A percentile compares a stretch with the other conserved stretches of the same genome.
Evolutionary conservation across 2,329 filamentous ascomycete genomes (phyloP).

Genomic region (Malbranchea zuffiana): DNA sequence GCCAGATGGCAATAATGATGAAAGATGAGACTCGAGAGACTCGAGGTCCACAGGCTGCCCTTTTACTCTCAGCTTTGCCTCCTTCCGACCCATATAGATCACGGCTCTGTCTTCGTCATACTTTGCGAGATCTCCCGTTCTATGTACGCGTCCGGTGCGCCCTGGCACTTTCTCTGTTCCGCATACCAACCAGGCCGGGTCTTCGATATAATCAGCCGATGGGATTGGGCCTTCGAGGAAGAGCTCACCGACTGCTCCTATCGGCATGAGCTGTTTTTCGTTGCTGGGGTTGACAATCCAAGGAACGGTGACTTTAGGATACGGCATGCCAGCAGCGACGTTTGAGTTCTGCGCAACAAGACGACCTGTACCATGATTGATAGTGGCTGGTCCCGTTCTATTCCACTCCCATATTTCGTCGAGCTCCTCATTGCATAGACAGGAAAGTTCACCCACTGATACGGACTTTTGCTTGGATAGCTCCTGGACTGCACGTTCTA

Average conservation of each 20-base stretch:
- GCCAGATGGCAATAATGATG: slow-evolving; percentile 27
- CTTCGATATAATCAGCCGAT: slow-evolving; percentile 42
- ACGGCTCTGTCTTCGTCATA: slow-evolving; percentile 24
- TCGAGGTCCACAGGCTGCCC: slow-evolving; percentile 29
- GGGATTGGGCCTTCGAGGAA: slow-evolving; percentile 48
- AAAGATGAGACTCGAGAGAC: slow-evolving; percentile 24
- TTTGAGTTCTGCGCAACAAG: too few relatives aligned
- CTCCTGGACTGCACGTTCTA: slow-evolving; percentile 35
- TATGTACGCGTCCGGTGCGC: slow-evolving; percentile 21
- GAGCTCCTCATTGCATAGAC: slow-evolving; percentile 3
- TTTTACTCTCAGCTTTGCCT: slow-evolving; percentile 27
- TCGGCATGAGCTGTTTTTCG: slow-evolving; percentile 35
- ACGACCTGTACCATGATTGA: neutral
- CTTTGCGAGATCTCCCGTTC: slow-evolving; percentile 28
- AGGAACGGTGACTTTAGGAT: slow-evolving; percentile 12
- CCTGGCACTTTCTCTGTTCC: slow-evolving; percentile 5
- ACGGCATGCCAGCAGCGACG: neutral
- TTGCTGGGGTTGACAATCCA: slow-evolving; percentile 22
- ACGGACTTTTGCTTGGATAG: slow-evolving; percentile 4
- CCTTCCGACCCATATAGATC: slow-evolving; percentile 25
- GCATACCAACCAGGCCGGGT: slow-evolving; percentile 26
- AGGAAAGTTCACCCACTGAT: slow-evolving; percentile 4
- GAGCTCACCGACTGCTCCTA: slow-evolving; percentile 48
- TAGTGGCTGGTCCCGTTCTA: neutral
- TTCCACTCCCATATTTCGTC: slow-evolving; percentile 7